These are phyloP conservation scores for Alternaria novae-zelandiae DNA, from an alignment of 2,329 filamentous ascomycete genomes.

Conservation along the genomic window DNA sequence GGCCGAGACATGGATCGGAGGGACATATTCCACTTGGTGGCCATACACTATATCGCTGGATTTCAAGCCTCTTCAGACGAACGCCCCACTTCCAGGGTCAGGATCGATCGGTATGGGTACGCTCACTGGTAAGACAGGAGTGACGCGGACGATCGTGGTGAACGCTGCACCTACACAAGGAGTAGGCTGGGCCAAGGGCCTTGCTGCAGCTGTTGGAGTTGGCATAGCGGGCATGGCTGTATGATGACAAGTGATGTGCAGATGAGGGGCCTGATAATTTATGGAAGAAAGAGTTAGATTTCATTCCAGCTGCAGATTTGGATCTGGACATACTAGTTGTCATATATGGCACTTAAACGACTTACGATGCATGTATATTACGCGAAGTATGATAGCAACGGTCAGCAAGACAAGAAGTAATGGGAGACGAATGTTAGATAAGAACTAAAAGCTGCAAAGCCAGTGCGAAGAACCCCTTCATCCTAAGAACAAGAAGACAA, in stretches of 20 bases:
- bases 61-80: constrained; percentile 25
- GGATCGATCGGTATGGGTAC: constrained; percentile 46
- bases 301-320: not conserved
- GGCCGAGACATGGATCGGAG: constrained; percentile 39
- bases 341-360: not conserved
- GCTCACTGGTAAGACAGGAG: constrained; percentile 36
- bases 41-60: constrained; percentile 38
- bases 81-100: constrained; percentile 32
- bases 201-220: constrained; percentile 30
- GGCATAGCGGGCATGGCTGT: constrained; percentile 30
- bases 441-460: not conserved
- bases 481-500: not conserved
- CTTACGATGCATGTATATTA: constrained; percentile 1
- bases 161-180: constrained; percentile 30
- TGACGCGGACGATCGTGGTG: constrained; percentile 34
- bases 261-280: not conserved
- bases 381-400: constrained; percentile 1
- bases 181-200: constrained; percentile 19
- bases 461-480: not conserved
- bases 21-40: constrained; percentile 40
- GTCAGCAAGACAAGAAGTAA: not conserved
- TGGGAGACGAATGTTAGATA: not conserved
- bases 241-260: constrained; percentile 1
- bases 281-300: not conserved
- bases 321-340: not conserved